phyloP scores from a whole-genome alignment of 768 basidiomycete genomes.

The Tulasnella sp. region DNA sequence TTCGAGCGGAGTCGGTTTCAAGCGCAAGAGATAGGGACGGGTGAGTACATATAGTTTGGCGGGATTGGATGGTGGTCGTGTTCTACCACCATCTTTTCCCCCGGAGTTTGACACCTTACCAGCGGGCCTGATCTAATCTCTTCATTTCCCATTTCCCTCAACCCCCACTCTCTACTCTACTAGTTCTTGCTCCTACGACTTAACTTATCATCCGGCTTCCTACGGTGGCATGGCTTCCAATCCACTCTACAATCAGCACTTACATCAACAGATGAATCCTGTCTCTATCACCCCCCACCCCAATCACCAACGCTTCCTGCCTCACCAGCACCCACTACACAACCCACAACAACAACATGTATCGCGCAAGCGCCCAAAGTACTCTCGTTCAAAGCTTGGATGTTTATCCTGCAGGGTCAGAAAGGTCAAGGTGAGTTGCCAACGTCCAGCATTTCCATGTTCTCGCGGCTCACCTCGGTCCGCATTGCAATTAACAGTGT shows the following conservation, averaged over 20 bases:
- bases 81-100: no score
- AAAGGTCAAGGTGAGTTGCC: conserved; percentile 81
- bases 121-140: not conserved
- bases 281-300: conserved; percentile 14
- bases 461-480: not conserved
- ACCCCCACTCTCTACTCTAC: no score
- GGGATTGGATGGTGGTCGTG: not conserved
- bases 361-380: conserved; percentile 66
- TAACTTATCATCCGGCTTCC: conserved; percentile 3
- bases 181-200: not conserved
- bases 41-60: not conserved
- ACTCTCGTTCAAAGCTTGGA: conserved; percentile 88
- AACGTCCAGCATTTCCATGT: not conserved
- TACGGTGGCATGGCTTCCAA: conserved; percentile 6
- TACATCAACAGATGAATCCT: conserved; percentile 11
- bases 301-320: not conserved
- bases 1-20: not conserved
- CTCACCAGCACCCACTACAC: not conserved
- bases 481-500: conserved; percentile 42
- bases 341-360: not conserved
- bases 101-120: not conserved
- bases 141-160: not conserved
- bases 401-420: conserved; percentile 89
- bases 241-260: not conserved
- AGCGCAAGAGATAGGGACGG: not conserved